Base-by-base conservation (phyloP, 495 filamentous ascomycete species). In the Darksidea phi region DNA sequence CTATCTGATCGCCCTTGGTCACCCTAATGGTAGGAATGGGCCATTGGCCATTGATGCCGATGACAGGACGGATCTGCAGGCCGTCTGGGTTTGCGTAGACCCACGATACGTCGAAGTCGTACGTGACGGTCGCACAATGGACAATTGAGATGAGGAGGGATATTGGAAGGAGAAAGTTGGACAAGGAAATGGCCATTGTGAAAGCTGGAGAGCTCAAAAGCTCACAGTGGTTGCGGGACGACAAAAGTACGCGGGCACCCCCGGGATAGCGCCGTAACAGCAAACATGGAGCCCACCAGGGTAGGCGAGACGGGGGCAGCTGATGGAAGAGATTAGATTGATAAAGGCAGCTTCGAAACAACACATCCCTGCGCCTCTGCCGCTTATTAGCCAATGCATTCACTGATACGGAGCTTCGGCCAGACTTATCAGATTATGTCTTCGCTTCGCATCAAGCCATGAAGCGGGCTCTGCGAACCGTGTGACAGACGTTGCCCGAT, bases 81-180 rank as follows among this genome's bases (percentile, higher is more conserved):
- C 86, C 88, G 74, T 95, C 91, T 2, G 91, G 91, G 68, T 91
- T 93, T 8, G 87, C 84, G 25, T 76, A 84, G 6, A 91, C 85
- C 91, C 91, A 95, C 26, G 80, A 80, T 59, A 93, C 80, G 67
- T 88, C 87, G 75, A 88, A 95, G 71, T 95, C 79, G 69, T 90
- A 88, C 23, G 79, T 84, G 54, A 90, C 82, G 1, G 83, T 88
- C 36, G 82, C 86, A 47, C 85, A 83, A 48, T 72, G 48, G 34
- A 73, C 55, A 55, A 70, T 63, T 17, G 70, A 54, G 46, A 75
- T 67, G 55, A 77, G 63, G 23, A 77, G 58, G 49, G 64, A 48
- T 64, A 70, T 71, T 66, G 67, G n/a, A 54, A 56, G 26, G 46
- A 73, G 61, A 48, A 74, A 75, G 50, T 68, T 73, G 10, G 70